Percentiles rank a stretch among this genome's conserved stretches.
Evolutionary conservation across 768 basidiomycete genomes (phyloP).

Genomic region (Galerina marginata): DNA sequence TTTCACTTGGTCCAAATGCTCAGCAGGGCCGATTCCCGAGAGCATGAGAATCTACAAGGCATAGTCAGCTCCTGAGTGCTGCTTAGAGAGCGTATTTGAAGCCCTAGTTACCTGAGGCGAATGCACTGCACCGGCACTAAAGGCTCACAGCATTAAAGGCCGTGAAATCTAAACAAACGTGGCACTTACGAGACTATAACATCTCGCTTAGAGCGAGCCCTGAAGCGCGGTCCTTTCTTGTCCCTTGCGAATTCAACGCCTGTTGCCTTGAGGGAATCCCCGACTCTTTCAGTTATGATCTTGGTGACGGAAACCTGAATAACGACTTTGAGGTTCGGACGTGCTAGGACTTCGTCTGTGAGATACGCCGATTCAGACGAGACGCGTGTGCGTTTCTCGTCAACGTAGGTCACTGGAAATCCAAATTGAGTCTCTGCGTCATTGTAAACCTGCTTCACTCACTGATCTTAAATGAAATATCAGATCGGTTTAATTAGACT

Average conservation of each 20-base stretch:
- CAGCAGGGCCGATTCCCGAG: conserved; percentile 77
- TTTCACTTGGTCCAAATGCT: conserved; percentile 53
- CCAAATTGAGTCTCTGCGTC: neutral
- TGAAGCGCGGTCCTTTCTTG: conserved; percentile 40
- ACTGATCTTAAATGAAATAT: conserved; percentile 33
- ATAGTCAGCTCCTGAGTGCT: conserved; percentile 55
- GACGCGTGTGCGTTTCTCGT: conserved; percentile 52
- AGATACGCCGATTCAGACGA: conserved; percentile 69
- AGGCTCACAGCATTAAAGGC: neutral
- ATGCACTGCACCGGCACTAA: conserved; percentile 64
- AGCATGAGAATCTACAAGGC: conserved; percentile 43
- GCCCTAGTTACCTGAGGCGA: conserved; percentile 49
- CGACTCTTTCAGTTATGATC: conserved; percentile 48
- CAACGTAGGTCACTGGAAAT: conserved; percentile 66
- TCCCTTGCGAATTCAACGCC: conserved; percentile 60
- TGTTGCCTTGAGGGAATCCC: conserved; percentile 45
- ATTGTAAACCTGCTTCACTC: conserved; percentile 9
- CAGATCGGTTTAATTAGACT: neutral
- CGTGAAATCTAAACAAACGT: neutral
- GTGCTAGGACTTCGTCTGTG: conserved; percentile 58
- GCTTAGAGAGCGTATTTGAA: conserved; percentile 25
- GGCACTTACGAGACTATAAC: conserved; percentile 58
- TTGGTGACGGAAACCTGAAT: conserved; percentile 58
- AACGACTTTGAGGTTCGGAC: conserved; percentile 66
- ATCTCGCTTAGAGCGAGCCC: conserved; percentile 52